These are phyloP conservation scores for Boletus insuetus DNA, from an alignment of 768 basidiomycete genomes.

Conservation along the genomic window DNA sequence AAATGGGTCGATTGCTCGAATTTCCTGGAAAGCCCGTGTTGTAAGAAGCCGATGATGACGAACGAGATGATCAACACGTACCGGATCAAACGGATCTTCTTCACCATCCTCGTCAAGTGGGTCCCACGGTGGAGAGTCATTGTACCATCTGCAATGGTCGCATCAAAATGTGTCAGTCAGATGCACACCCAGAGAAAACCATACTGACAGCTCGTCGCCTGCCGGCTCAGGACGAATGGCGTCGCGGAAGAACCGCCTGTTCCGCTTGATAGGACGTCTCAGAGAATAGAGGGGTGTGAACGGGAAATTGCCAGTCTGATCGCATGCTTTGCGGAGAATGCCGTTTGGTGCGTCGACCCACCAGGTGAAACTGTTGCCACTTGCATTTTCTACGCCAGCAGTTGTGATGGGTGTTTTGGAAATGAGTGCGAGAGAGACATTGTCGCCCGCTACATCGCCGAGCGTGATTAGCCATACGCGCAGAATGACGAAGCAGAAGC, in stretches of 20 bases:
- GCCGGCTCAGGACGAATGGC: conserved; percentile 1
- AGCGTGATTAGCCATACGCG: neutral
- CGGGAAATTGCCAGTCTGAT: conserved; percentile 8
- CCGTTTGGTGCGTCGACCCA: conserved; percentile 11
- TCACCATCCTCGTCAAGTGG: conserved; percentile 26
- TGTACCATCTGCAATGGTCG: conserved; percentile 17
- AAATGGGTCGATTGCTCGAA: conserved; percentile 11
- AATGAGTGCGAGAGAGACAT: conserved; percentile 20
- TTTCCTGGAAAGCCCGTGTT: neutral
- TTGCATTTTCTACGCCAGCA: neutral
- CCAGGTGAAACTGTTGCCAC: conserved; percentile 13
- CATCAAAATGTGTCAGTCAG: neutral
- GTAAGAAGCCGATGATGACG: neutral
- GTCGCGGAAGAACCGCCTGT: conserved; percentile 17
- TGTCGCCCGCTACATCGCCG: conserved; percentile 16
- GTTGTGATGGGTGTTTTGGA: conserved; percentile 7
- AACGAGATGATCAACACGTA: conserved; percentile 1
- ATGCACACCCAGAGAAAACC: neutral
- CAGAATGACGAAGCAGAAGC: neutral
- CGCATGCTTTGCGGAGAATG: conserved; percentile 20
- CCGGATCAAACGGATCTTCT: conserved; percentile 19
- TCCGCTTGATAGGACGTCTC: conserved; percentile 10
- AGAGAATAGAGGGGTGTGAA: conserved; percentile 24
- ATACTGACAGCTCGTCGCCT: conserved; percentile 22
- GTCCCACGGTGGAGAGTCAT: conserved; percentile 21